These are phyloP conservation scores for Podila horticola DNA, from an alignment of 192 early-diverging fungal genomes.

Conservation along the genomic window DNA sequence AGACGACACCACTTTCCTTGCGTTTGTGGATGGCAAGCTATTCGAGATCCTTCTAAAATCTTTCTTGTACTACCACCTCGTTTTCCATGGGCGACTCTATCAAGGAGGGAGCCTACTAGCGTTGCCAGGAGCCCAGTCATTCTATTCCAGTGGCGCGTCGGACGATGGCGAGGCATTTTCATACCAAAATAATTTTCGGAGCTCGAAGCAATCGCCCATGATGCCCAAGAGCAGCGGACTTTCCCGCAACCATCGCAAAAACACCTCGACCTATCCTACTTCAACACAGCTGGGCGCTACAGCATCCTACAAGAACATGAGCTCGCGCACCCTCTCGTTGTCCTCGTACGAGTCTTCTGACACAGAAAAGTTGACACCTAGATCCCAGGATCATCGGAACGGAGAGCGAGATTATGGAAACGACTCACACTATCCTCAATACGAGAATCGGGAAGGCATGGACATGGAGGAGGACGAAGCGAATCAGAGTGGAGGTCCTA, in stretches of 20 bases:
- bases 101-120: conserved; percentile 19
- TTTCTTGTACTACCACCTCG: conserved; percentile 44
- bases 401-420: neutral
- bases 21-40: conserved; percentile 35
- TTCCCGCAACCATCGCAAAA: neutral
- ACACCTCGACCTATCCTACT: conserved; percentile 14
- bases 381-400: neutral
- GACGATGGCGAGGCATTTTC: conserved; percentile 50
- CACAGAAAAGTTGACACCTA: conserved; percentile 12
- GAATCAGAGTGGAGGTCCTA: conserved; percentile 21
- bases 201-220: conserved; percentile 19
- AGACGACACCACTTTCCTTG: conserved; percentile 36
- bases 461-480: conserved; percentile 40
- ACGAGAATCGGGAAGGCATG: neutral
- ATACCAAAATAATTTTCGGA: conserved; percentile 38
- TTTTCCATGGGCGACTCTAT: conserved; percentile 34
- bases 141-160: conserved; percentile 44
- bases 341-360: conserved; percentile 43
- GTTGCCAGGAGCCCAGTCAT: conserved; percentile 18
- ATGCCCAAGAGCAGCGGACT: conserved; percentile 7
- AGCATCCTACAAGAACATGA: neutral
- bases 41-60: conserved; percentile 39
- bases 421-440: neutral
- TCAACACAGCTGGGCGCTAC: conserved; percentile 17
- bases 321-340: conserved; percentile 3